These are phyloP conservation scores for Zygoascus bituminiphila DNA, from an alignment of 805 yeast genomes.

Conservation along the genomic window DNA sequence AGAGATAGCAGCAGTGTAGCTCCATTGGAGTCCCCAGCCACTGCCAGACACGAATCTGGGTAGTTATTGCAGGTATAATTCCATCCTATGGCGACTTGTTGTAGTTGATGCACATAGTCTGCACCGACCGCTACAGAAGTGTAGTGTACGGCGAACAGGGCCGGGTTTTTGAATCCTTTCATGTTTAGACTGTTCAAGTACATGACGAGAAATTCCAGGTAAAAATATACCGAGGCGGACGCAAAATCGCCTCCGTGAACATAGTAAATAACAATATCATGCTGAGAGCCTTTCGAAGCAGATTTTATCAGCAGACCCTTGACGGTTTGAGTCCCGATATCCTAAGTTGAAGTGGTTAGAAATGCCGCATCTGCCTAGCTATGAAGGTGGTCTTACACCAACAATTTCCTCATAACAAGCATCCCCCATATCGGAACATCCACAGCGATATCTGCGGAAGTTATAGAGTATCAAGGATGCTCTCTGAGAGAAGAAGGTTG, in stretches of 20 bases:
- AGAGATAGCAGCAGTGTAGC: conserved; percentile 36
- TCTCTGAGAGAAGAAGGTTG: conserved; percentile 19
- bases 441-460: conserved; percentile 24
- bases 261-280: conserved; percentile 38
- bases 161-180: conserved; percentile 45
- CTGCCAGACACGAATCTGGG: conserved; percentile 24
- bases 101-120: conserved; percentile 25
- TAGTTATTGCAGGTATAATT: conserved; percentile 16
- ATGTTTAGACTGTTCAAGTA: conserved; percentile 35
- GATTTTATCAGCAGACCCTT: conserved; percentile 32
- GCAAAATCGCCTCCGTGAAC: conserved; percentile 38
- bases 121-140: conserved; percentile 10
- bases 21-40: conserved; percentile 44
- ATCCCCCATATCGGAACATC: conserved; percentile 27
- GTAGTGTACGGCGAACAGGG: conserved; percentile 33
- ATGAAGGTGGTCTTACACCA: no score
- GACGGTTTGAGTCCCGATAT: conserved; percentile 8
- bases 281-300: conserved; percentile 21
- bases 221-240: conserved; percentile 33
- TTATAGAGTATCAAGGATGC: conserved; percentile 19
- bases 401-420: conserved; percentile 9
- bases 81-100: conserved; percentile 29
- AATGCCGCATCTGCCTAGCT: no score
- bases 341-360: no score
- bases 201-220: conserved; percentile 38